Percentiles rank a stretch among this genome's conserved stretches.
phyloP scores from a whole-genome alignment of 768 basidiomycete genomes.

The Tulasnella sp. region DNA sequence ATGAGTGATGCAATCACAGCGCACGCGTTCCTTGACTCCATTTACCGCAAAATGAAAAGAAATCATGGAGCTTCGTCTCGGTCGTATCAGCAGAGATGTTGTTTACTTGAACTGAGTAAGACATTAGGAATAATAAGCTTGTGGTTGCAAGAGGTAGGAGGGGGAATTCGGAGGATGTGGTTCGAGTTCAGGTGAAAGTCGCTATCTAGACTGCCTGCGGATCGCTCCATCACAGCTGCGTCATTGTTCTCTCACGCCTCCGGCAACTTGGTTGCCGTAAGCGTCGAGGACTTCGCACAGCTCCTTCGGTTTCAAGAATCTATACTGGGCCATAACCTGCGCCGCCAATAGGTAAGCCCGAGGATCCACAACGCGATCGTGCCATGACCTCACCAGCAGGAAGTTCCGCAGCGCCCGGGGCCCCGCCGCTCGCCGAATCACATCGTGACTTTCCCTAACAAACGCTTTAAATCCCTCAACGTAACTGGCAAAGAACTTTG shows the following conservation, averaged over 20 bases:
- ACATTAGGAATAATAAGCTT: neutral
- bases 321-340: constrained; percentile 4
- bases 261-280: neutral
- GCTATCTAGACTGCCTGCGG: constrained; percentile 16
- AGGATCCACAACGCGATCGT: neutral
- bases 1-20: neutral
- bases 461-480: constrained; percentile 52
- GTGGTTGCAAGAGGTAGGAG: neutral
- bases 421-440: constrained; percentile 68
- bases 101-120: constrained; percentile 55
- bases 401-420: constrained; percentile 59
- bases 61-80: constrained; percentile 65
- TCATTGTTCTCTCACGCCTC: neutral
- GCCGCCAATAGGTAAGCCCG: neutral
- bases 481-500: constrained; percentile 54
- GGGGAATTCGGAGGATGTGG: neutral
- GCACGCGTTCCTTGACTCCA: constrained; percentile 32
- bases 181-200: neutral
- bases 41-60: constrained; percentile 90
- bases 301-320: constrained; percentile 2
- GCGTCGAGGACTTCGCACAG: neutral
- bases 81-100: constrained; percentile 64
- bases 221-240: constrained; percentile 12
- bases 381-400: constrained; percentile 47
- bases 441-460: constrained; percentile 56